Evolutionary conservation across 306 rosid species (phyloP).

Genomic region (Alnus glutinosa): DNA sequence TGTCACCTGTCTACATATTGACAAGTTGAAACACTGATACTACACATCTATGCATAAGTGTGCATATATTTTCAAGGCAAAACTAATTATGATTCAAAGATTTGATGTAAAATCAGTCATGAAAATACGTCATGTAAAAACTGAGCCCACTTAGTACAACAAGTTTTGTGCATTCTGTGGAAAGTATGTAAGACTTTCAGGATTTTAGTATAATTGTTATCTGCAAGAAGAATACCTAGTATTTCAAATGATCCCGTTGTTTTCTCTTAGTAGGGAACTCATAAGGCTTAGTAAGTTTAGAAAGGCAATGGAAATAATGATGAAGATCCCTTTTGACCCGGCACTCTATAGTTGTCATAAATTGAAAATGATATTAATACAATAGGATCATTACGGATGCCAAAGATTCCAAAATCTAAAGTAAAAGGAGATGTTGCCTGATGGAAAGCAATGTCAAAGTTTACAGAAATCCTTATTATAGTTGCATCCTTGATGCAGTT

Average conservation of each 20-base stretch:
- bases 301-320: not conserved
- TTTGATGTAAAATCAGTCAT: not conserved
- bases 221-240: not conserved
- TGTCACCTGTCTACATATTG: not conserved
- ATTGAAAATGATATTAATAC: too few species aligned
- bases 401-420: not conserved
- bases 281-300: too few species aligned
- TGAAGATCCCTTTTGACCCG: not conserved
- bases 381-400: not conserved
- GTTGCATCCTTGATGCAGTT: conserved; percentile 18
- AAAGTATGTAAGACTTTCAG: not conserved
- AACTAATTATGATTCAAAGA: not conserved
- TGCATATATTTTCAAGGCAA: not conserved
- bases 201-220: too few species aligned
- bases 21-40: not conserved
- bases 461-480: conserved; percentile 2
- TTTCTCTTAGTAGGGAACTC: not conserved
- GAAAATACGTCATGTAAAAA: too few species aligned
- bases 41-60: not conserved
- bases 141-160: not conserved
- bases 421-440: not conserved
- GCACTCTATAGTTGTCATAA: not conserved
- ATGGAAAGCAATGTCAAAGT: not conserved
- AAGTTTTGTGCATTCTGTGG: not conserved
- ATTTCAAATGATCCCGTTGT: not conserved